Percentiles rank a stretch among this genome's conserved stretches.
Conservation (phyloP, 2,329 filamentous ascomycete species). For the Apiospora marii region DNA sequence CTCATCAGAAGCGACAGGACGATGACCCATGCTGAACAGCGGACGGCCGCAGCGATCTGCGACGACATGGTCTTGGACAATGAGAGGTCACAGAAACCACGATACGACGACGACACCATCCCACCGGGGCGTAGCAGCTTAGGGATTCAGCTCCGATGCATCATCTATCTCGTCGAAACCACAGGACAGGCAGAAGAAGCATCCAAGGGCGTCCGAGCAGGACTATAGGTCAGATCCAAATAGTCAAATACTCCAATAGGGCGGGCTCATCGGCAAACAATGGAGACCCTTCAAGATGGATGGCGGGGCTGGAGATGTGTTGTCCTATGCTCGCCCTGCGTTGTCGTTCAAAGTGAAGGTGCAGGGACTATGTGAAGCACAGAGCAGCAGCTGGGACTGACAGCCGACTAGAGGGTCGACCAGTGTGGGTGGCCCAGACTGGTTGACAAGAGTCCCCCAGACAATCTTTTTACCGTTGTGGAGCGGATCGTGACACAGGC, state of each 20-base stretch:
- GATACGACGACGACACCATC: slow-evolving; percentile 37
- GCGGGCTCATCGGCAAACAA: slow-evolving; percentile 1
- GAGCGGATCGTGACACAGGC: slow-evolving; percentile 18
- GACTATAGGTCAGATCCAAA: slow-evolving; percentile 13
- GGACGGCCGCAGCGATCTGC: slow-evolving; percentile 36
- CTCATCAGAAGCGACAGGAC: slow-evolving; percentile 31
- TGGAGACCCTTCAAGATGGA: background rate
- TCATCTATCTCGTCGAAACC: slow-evolving; percentile 14
- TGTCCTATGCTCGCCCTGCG: slow-evolving; percentile 2
- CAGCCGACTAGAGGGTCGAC: slow-evolving; percentile 9
- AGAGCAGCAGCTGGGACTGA: slow-evolving; percentile 17
- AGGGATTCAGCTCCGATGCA: slow-evolving; percentile 13
- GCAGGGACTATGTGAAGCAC: slow-evolving; percentile 10
- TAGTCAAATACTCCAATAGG: background rate
- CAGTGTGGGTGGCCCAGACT: slow-evolving; percentile 9
- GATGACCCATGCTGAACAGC: slow-evolving; percentile 33
- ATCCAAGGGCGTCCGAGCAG: background rate
- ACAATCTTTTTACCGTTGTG: background rate
- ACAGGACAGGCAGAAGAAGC: background rate
- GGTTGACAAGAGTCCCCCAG: background rate
- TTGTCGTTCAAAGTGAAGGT: slow-evolving; percentile 4
- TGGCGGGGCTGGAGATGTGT: slow-evolving; percentile 10
- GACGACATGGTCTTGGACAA: slow-evolving; percentile 22
- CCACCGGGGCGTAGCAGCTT: slow-evolving; percentile 23
- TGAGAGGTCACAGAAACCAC: slow-evolving; percentile 23